Evolutionary conservation across 331 rosid genomes (phyloP), one percentile per base, ranked within the genome.

Genomic region (Pyrus hybrid): DNA sequence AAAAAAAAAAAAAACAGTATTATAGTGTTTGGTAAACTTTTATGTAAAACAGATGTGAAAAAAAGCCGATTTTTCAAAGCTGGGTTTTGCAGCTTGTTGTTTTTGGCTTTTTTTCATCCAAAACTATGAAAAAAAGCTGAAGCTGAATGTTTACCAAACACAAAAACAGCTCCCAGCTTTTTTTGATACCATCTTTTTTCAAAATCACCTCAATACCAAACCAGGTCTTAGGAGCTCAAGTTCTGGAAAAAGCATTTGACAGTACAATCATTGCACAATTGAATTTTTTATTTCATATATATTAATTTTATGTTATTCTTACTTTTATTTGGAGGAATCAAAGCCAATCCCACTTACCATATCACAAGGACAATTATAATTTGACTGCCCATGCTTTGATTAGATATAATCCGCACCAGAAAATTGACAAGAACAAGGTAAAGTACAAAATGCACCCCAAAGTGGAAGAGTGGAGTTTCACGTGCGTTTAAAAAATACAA

Each of bases 181-280:
- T n/a, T n/a, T n/a, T n/a, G n/a, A n/a, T n/a, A n/a, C n/a, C n/a
- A n/a, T n/a, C n/a, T n/a, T n/a, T n/a, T n/a, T n/a, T n/a, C n/a
- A n/a, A n/a, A n/a, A n/a, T n/a, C n/a, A n/a, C n/a, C n/a, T n/a
- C n/a, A n/a, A n/a, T n/a, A n/a, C n/a, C n/a, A n/a, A n/a, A n/a
- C n/a, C n/a, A n/a, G n/a, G n/a, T n/a, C n/a, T n/a, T n/a, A n/a
- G n/a, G n/a, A n/a, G n/a, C n/a, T n/a, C 58, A 56, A 69, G 60
- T 73, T 25, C 67, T 26, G 66, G 60, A 71, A 30, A 64, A 64
- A 30, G 30, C 45, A 20, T 8, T 57, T 51, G 63, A 58, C 41
- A 81, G 35, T 54, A 71, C 75, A 14, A 61, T 80, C 84, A 76
- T 76, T 76, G 74, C 33, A 21, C 7, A 43, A 64, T 76, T 71